A percentile compares a stretch with the other conserved stretches of the same genome.
Conservation (phyloP, 2,329 filamentous ascomycete genomes). For the Trichoderma sp. region DNA sequence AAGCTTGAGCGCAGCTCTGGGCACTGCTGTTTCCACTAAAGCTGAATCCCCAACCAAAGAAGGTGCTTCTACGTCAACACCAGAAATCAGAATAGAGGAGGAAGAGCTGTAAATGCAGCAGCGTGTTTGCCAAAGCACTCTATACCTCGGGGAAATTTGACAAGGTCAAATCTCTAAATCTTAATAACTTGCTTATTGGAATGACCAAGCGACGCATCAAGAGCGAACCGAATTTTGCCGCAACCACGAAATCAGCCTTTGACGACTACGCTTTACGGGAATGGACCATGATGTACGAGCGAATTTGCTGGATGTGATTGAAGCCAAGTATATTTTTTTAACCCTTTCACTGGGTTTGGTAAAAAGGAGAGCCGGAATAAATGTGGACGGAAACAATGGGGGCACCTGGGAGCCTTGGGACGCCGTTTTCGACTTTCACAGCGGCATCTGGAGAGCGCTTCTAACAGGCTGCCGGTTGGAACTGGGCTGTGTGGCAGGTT, state of each 20-base stretch:
- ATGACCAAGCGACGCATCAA: conserved; percentile 12
- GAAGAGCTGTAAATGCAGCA: conserved; percentile 41
- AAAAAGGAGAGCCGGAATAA: conserved; percentile 17
- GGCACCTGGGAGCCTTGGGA: neutral
- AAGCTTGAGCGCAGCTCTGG: conserved; percentile 40
- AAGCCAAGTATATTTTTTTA: conserved; percentile 8
- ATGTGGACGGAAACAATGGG: neutral
- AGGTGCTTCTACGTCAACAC: conserved; percentile 27
- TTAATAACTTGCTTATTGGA: conserved; percentile 16
- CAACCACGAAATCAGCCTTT: neutral
- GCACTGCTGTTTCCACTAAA: conserved; percentile 32
- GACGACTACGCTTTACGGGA: neutral
- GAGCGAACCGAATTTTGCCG: neutral
- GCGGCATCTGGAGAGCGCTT: conserved; percentile 1
- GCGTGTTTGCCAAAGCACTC: neutral
- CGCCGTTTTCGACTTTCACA: neutral
- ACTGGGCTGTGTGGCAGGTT: neutral
- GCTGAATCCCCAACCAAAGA: conserved; percentile 28
- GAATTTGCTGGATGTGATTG: conserved; percentile 7
- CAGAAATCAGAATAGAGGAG: conserved; percentile 35
- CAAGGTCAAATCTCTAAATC: neutral
- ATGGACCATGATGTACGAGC: conserved; percentile 22
- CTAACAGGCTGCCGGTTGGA: neutral
- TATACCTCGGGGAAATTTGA: neutral
- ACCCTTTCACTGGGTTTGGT: neutral